A percentile compares a stretch with the other conserved stretches of the same genome.
phyloP scores from a whole-genome alignment of 352 stramenopile species.

The Phytophthora ohioensis region DNA sequence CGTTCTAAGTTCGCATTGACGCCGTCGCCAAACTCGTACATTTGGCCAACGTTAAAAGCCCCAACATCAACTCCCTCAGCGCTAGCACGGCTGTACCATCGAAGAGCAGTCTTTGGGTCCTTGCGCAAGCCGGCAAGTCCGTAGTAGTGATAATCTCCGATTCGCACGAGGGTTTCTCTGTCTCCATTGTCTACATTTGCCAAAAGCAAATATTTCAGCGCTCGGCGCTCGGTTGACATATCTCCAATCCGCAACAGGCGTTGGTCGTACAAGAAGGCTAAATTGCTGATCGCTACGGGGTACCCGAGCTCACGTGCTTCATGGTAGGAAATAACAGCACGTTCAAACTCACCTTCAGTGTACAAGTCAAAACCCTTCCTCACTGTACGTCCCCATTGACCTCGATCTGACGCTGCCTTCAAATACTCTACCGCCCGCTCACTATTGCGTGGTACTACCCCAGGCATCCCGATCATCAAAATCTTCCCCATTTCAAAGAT shows the following conservation, averaged over 20 bases:
- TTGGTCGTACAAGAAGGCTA: conserved; percentile 82
- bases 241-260: conserved; percentile 41
- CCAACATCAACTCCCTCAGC: conserved; percentile 61
- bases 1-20: conserved; percentile 58
- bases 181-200: conserved; percentile 55
- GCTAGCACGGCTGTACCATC: conserved; percentile 80
- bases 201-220: conserved; percentile 51
- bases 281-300: conserved; percentile 68
- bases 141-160: conserved; percentile 86
- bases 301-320: conserved; percentile 75
- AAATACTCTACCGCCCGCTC: conserved; percentile 53
- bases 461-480: conserved; percentile 46
- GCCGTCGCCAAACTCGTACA: conserved; percentile 74
- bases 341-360: conserved; percentile 48
- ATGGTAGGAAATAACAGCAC: conserved; percentile 66
- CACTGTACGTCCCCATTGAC: conserved; percentile 65
- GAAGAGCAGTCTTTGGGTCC: conserved; percentile 49
- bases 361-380: conserved; percentile 76
- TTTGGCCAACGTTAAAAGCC: conserved; percentile 80
- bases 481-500: conserved; percentile 81
- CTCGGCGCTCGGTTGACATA: conserved; percentile 37
- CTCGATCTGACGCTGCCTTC: conserved; percentile 67
- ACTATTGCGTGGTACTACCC: conserved; percentile 33
- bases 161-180: conserved; percentile 67
- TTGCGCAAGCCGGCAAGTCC: conserved; percentile 52